A percentile compares a stretch with the other conserved stretches of the same genome.
These are phyloP conservation scores for Dactylis glomerata DNA, from an alignment of 176 grass and related monocot species.

Conservation along the genomic window DNA sequence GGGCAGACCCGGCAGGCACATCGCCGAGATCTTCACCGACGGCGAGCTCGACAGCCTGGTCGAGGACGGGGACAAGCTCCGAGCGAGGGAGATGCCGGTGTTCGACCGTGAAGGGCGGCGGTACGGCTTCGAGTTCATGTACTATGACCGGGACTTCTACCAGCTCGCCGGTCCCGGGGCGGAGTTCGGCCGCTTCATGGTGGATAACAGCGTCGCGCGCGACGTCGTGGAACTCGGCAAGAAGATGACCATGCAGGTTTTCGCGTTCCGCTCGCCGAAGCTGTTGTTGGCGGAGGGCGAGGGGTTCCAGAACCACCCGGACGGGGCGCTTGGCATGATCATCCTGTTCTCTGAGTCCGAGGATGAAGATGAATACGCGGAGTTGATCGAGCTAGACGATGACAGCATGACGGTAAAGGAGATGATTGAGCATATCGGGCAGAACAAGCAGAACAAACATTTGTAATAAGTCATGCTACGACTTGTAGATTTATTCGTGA, in stretches of 20 bases:
- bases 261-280: neutral
- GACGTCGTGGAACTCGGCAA: neutral
- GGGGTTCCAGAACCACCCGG: neutral
- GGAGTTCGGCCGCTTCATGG: neutral
- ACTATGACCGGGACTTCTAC: neutral
- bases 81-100: neutral
- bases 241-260: conserved; percentile 5
- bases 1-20: neutral
- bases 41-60: neutral
- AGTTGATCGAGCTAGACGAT: neutral
- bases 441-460: neutral
- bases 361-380: neutral
- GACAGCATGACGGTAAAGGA: neutral
- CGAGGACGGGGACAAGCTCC: neutral
- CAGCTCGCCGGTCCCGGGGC: neutral
- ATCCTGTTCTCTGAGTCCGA: conserved; percentile 9
- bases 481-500: neutral
- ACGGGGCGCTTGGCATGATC: conserved; percentile 6
- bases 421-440: neutral
- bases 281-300: neutral
- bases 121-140: neutral
- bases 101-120: neutral
- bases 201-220: neutral
- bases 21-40: conserved; percentile 5
- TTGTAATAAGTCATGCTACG: no score